Conservation (phyloP, 176 grass and related monocot genomes). For the Dendrocalamus sinicus region DNA sequence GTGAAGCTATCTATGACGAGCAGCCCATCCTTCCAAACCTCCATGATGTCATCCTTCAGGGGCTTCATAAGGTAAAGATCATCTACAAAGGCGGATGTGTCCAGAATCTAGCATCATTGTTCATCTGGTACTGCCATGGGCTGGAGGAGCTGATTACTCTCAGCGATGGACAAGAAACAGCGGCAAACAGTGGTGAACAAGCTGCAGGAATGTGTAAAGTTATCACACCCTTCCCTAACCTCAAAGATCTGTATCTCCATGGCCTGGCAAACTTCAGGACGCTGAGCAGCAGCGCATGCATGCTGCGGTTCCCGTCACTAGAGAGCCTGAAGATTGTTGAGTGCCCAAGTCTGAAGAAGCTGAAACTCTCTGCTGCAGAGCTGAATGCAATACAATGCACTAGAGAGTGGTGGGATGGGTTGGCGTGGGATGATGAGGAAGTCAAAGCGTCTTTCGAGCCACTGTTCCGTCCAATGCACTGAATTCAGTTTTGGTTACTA, state of each 20-base stretch:
- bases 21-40: conserved; percentile 58
- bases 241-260: conserved; percentile 68
- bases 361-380: conserved; percentile 50
- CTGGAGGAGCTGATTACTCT: conserved; percentile 72
- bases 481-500: conserved; percentile 5
- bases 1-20: conserved; percentile 32
- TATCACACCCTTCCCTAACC: conserved; percentile 74
- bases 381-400: conserved; percentile 58
- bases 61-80: conserved; percentile 73
- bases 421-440: conserved; percentile 85
- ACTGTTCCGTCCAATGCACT: conserved; percentile 48
- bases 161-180: conserved; percentile 17
- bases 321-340: conserved; percentile 67
- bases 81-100: conserved; percentile 64
- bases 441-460: conserved; percentile 56
- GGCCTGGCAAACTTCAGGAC: conserved; percentile 56
- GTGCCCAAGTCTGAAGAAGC: conserved; percentile 68
- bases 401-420: conserved; percentile 66
- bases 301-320: conserved; percentile 58
- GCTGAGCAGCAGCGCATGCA: conserved; percentile 54
- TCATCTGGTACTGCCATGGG: conserved; percentile 70
- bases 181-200: conserved; percentile 2
- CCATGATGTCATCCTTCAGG: conserved; percentile 72
- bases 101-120: conserved; percentile 59
- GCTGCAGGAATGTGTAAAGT: not conserved